Percentiles rank a stretch among this genome's conserved stretches.
phyloP scores from a whole-genome alignment of 805 yeast genomes.

The Nakazawaea siamensis region DNA sequence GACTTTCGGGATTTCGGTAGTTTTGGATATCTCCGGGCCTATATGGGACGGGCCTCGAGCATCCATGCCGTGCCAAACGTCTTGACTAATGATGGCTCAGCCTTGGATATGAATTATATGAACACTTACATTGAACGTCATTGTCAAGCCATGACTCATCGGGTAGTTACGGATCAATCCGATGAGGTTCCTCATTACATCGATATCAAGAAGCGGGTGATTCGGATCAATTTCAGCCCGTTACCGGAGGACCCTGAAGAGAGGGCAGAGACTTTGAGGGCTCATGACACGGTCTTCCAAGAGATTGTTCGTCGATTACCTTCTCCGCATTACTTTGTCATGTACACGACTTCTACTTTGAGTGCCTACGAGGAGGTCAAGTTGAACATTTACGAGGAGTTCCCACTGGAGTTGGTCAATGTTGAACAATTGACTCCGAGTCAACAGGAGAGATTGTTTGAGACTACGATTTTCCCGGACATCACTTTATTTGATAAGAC shows the following conservation, averaged over 20 bases:
- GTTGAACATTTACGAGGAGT: conserved; percentile 16
- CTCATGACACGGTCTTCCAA: conserved; percentile 32
- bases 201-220: conserved; percentile 56
- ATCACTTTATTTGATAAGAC: conserved; percentile 41
- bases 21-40: conserved; percentile 43
- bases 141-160: conserved; percentile 43
- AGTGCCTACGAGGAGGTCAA: conserved; percentile 15
- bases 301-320: conserved; percentile 62
- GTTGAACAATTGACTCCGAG: conserved; percentile 24
- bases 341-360: conserved; percentile 40
- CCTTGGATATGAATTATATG: conserved; percentile 33
- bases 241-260: conserved; percentile 28
- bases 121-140: conserved; percentile 32
- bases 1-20: conserved; percentile 34
- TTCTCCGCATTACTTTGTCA: conserved; percentile 58
- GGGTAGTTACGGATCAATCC: conserved; percentile 27
- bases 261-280: conserved; percentile 13
- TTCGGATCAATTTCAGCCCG: conserved; percentile 49
- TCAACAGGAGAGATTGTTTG: conserved; percentile 22
- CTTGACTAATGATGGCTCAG: conserved; percentile 22
- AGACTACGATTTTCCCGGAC: conserved; percentile 41
- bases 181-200: conserved; percentile 46
- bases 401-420: conserved; percentile 20
- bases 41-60: conserved; percentile 50
- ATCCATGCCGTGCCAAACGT: conserved; percentile 49